A percentile compares a stretch with the other conserved stretches of the same genome.
phyloP scores from a whole-genome alignment of 2,329 filamentous ascomycete species.

The Aspergillus piperis region DNA sequence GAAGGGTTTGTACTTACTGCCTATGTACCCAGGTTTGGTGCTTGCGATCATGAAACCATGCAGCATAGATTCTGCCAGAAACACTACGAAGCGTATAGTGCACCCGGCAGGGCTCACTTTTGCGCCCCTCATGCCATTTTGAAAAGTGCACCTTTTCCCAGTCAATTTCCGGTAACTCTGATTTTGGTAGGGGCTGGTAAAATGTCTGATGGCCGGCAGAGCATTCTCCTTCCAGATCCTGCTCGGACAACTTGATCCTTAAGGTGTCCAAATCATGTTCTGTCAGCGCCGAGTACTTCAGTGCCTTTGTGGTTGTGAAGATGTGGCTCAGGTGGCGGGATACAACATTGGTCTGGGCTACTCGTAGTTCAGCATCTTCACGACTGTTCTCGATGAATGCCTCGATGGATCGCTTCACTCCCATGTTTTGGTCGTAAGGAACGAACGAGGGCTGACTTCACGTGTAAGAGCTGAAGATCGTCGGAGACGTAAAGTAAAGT shows the following conservation, averaged over 20 bases:
- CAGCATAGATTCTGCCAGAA: not conserved
- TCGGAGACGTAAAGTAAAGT: no score
- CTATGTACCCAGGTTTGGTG: not conserved
- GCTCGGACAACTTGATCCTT: not conserved
- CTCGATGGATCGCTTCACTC: no score
- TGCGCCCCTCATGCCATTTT: not conserved
- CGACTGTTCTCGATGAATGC: no score
- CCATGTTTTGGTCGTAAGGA: no score
- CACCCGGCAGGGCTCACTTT: no score
- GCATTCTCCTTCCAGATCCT: not conserved
- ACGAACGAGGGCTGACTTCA: no score
- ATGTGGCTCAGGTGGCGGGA: not conserved
- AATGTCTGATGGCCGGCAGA: not conserved
- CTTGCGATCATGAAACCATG: not conserved
- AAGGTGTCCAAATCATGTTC: not conserved
- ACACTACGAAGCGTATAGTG: not conserved
- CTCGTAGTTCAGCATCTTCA: not conserved
- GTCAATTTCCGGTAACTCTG: not conserved
- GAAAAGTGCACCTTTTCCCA: not conserved
- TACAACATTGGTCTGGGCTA: not conserved
- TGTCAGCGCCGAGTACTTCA: not conserved
- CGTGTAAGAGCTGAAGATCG: no score
- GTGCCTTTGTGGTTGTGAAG: not conserved
- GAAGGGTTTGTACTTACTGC: not conserved
- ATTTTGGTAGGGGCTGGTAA: not conserved